These are phyloP conservation scores for Myxozyma melibiosi DNA, from an alignment of 805 yeast species.

Conservation along the genomic window DNA sequence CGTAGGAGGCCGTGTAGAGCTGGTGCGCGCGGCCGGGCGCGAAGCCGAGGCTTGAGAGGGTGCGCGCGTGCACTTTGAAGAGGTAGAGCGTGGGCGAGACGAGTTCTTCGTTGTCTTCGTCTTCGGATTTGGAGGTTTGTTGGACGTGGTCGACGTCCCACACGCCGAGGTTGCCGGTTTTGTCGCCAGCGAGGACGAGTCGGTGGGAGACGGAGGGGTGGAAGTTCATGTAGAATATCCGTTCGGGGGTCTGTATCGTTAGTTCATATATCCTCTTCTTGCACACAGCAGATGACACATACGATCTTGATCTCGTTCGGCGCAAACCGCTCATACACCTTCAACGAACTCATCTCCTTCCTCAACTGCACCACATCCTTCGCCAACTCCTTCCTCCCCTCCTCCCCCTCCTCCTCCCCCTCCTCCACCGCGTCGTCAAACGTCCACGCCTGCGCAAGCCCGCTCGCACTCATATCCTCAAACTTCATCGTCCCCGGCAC, in stretches of 20 bases:
- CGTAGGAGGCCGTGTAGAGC: slow-evolving; percentile 76
- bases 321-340: slow-evolving; percentile 57
- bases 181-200: slow-evolving; percentile 83
- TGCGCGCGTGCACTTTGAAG: slow-evolving; percentile 74
- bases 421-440: slow-evolving; percentile 26
- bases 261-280: neutral
- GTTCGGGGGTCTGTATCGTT: slow-evolving; percentile 47
- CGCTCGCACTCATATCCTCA: slow-evolving; percentile 51
- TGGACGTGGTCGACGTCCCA: slow-evolving; percentile 71
- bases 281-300: neutral
- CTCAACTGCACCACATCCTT: slow-evolving; percentile 52
- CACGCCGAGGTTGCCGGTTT: slow-evolving; percentile 79
- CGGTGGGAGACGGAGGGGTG: slow-evolving; percentile 72
- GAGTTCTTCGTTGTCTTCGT: slow-evolving; percentile 41
- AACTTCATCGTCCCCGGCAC: slow-evolving; percentile 67
- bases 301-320: slow-evolving; percentile 74
- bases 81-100: slow-evolving; percentile 52
- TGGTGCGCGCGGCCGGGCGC: slow-evolving; percentile 54
- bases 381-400: slow-evolving; percentile 3
- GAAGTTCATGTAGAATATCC: slow-evolving; percentile 73
- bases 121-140: slow-evolving; percentile 17
- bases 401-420: slow-evolving; percentile 42
- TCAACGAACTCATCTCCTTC: slow-evolving; percentile 54
- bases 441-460: slow-evolving; percentile 20
- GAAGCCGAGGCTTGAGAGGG: slow-evolving; percentile 65